Percentiles rank a stretch among this genome's conserved stretches.
Conservation (phyloP, 192 early-diverging fungal genomes). For the Nowakowskiella sp. region DNA sequence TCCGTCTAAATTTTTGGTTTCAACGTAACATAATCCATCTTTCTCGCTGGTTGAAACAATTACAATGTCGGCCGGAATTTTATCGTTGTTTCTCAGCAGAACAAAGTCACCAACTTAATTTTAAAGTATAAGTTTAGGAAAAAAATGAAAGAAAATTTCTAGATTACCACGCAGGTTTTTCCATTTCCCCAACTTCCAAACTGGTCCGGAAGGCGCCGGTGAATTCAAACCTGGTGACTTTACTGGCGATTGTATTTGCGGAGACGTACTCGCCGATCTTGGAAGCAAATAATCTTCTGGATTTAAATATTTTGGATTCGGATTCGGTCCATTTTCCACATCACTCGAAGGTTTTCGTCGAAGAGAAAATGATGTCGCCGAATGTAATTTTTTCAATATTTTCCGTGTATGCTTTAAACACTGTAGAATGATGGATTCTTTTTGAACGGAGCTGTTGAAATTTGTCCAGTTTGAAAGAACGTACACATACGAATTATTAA, state of each 20-base stretch:
- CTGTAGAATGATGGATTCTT: constrained; percentile 2
- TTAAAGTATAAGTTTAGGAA: too few species aligned
- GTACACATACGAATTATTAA: constrained; percentile 64
- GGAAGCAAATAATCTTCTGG: too few species aligned
- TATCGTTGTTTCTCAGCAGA: constrained; percentile 70
- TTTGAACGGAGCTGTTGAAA: constrained; percentile 28
- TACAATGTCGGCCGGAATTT: constrained; percentile 76
- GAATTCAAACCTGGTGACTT: constrained; percentile 34
- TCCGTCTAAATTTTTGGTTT: constrained; percentile 93
- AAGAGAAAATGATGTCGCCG: neutral
- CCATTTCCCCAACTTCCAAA: constrained; percentile 44
- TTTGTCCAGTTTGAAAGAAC: constrained; percentile 55
- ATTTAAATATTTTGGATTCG: neutral
- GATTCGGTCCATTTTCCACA: neutral
- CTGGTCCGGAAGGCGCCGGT: constrained; percentile 1
- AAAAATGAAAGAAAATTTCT: too few species aligned
- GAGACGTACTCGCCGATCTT: too few species aligned
- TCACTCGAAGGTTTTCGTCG: neutral
- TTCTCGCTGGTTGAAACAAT: constrained; percentile 72
- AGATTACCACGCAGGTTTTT: constrained; percentile 58
- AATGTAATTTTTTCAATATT: too few species aligned
- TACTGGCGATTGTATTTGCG: constrained; percentile 27
- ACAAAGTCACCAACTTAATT: constrained; percentile 89
- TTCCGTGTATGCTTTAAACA: too few species aligned
- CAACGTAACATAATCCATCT: constrained; percentile 73